Conservation (phyloP, 257 asterid genomes). For the Catharanthus roseus region DNA sequence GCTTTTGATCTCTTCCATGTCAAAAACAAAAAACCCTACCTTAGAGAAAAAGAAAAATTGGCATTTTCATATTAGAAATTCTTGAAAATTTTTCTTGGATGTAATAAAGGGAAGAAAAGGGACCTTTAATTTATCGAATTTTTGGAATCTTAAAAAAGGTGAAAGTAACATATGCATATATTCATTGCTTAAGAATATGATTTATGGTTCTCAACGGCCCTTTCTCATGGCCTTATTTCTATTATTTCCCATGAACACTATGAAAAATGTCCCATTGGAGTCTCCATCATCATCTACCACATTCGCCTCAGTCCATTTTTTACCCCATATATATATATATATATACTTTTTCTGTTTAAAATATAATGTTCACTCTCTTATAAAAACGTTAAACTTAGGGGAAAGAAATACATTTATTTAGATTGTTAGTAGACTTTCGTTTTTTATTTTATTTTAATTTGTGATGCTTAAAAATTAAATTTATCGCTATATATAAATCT, state of each 20-base stretch:
- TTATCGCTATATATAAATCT: neutral
- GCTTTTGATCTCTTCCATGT: constrained; percentile 1
- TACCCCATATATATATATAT: no score
- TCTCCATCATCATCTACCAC: constrained; percentile 1
- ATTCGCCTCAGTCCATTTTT: no score
- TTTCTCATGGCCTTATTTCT: constrained; percentile 5
- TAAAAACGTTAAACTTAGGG: no score
- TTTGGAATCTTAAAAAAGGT: constrained; percentile 28
- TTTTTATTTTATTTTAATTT: neutral
- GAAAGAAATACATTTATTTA: no score
- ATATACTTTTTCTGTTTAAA: no score
- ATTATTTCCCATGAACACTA: constrained; percentile 4
- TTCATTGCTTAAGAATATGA: constrained; percentile 28
- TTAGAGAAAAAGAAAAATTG: neutral
- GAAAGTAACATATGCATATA: constrained; percentile 37
- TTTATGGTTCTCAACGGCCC: constrained; percentile 18
- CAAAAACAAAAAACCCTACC: neutral
- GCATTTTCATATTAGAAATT: neutral
- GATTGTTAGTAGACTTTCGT: no score
- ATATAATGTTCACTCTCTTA: no score
- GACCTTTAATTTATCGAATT: constrained; percentile 5
- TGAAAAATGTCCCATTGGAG: neutral
- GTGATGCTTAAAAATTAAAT: neutral
- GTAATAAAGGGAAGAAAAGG: neutral
- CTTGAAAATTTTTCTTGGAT: neutral